A percentile compares a stretch with the other conserved stretches of the same genome.
Evolutionary conservation across 2,329 filamentous ascomycete genomes (phyloP).

Genomic region (Davidsoniella eucalypti): DNA sequence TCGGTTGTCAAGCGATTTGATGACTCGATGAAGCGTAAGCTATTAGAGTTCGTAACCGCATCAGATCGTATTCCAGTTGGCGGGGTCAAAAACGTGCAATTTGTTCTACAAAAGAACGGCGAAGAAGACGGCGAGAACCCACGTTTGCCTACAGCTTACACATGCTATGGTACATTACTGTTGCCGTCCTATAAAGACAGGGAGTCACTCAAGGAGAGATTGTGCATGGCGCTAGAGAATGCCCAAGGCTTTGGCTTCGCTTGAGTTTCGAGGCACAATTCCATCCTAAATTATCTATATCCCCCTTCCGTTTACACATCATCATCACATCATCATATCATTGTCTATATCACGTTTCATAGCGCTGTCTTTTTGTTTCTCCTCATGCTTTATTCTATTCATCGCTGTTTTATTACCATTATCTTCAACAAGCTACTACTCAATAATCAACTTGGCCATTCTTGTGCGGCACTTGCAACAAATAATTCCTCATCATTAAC

Average conservation of each 20-base stretch:
- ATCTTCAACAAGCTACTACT: not conserved
- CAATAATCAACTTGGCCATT: no score
- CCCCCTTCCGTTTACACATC: no score
- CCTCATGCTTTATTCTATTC: not conserved
- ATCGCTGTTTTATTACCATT: not conserved
- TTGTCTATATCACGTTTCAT: no score
- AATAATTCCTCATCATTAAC: no score
- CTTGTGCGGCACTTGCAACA: no score
- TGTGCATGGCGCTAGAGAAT: constrained; percentile 78
- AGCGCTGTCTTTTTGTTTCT: not conserved
- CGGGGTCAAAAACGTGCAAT: constrained; percentile 66
- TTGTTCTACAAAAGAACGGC: constrained; percentile 66
- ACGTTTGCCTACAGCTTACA: constrained; percentile 70
- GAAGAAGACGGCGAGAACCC: constrained; percentile 36
- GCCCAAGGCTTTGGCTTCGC: constrained; percentile 78
- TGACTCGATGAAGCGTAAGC: constrained; percentile 51
- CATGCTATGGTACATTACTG: constrained; percentile 79
- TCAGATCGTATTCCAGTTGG: constrained; percentile 80
- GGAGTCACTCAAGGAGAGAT: constrained; percentile 53
- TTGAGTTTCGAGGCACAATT: constrained; percentile 20
- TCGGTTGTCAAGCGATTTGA: constrained; percentile 52
- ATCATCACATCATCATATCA: no score
- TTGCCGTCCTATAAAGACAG: constrained; percentile 65
- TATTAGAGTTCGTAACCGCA: constrained; percentile 91
- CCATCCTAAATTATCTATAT: no score